Base-by-base conservation (phyloP, 352 stramenopile species). In the Pythium apleroticum region DNA sequence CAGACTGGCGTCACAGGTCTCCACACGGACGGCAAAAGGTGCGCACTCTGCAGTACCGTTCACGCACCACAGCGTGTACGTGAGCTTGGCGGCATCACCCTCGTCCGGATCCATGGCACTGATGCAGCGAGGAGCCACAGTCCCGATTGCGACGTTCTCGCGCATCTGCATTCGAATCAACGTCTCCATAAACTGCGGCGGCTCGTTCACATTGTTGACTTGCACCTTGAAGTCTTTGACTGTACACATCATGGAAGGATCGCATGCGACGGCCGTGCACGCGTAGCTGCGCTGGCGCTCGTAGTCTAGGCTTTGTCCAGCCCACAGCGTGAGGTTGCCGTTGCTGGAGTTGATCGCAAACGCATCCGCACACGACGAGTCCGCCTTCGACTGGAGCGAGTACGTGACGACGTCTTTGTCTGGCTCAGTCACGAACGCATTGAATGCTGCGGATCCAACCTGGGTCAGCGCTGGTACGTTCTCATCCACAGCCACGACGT, bases 181-280 rank as follows among this genome's bases (percentile, higher is more conserved):
- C 0, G 71, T 72, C 5, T 79, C 71, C 24, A 22, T 65, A 63
- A 89, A 89, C 37, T 17, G 15, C 5, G 80, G 80, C 20, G 60
- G 54, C 52, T 89, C 80, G 50, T 89, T 89, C n/a, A 86, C 57
- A 33, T 89, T 76, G 28, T 52, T 68, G 27, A 89, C 65, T 56
- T 69, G 50, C 19, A 89, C 37, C 43, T 52, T 72, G 14, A 87
- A 60, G 35, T 89, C 78, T 46, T 67, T 58, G 1, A 76, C 67
- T 1, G 66, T 73, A 63, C 78, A 89, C 69, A 84, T 81, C 46
- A 75, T 72, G 0, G 30, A 68, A 24, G 74, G 71, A 78, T 89
- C 80, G 50, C 80, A 89, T 0, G 63, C 74, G 0, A 77, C 80
- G 17, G 81, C 55, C 2, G 80, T 89, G 58, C 80, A 89, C 39